Conservation (phyloP, 2,329 filamentous ascomycete species). For the Sclerotiophoma versabilis region DNA sequence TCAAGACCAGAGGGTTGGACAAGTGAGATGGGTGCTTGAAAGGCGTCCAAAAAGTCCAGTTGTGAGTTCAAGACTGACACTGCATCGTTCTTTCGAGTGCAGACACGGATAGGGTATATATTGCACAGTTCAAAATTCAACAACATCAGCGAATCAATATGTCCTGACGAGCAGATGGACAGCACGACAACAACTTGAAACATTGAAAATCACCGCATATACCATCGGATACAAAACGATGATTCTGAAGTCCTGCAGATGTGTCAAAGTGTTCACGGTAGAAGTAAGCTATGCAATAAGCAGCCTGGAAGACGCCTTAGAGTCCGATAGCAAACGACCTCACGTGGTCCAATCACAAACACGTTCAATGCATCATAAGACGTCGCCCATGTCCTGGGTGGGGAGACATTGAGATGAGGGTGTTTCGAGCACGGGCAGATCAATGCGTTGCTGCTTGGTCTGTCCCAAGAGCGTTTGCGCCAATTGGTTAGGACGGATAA, state of each 20-base stretch:
- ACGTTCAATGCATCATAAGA: conserved; percentile 8
- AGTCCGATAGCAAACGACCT: conserved; percentile 17
- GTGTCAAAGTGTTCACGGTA: conserved; percentile 25
- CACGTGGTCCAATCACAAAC: neutral
- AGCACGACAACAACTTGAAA: neutral
- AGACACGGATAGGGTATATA: no score
- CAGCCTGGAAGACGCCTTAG: conserved; percentile 17
- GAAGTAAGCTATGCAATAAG: conserved; percentile 35
- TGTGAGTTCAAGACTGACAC: no score
- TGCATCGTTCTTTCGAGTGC: no score
- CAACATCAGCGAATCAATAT: no score
- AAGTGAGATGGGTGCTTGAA: conserved; percentile 51
- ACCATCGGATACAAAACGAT: neutral
- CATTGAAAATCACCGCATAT: neutral
- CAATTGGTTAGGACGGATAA: neutral
- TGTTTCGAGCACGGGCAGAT: conserved; percentile 32
- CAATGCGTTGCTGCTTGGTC: conserved; percentile 36
- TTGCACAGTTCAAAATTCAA: no score
- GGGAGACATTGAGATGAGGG: conserved; percentile 28
- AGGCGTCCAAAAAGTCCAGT: no score
- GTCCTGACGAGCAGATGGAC: no score
- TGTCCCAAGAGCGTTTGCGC: conserved; percentile 35
- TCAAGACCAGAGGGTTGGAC: conserved; percentile 66
- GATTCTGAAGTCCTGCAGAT: neutral
- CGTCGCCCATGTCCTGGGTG: conserved; percentile 16